Base-by-base conservation (phyloP, 176 grass and related monocot genomes). In the Chloris gayana region DNA sequence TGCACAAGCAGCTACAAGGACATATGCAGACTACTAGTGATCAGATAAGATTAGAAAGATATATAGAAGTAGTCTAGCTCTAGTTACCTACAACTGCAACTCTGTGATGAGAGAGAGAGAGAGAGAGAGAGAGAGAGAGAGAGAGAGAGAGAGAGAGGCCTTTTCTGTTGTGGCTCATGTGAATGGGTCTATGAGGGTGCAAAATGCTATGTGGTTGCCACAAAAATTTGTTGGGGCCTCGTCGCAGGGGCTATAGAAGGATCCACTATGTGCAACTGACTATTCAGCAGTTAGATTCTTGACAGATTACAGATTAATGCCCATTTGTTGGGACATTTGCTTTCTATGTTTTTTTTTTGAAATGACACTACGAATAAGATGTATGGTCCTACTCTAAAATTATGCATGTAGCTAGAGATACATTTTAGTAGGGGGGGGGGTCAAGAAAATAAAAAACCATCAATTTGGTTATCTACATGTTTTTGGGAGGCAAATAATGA, bases 141-240 rank as follows among this genome's bases (percentile, higher is more conserved):
- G 78, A 39, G 65, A 47, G 58, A 62, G 74, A 45, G 38, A 58
- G 72, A 60, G 54, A 37, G 59, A 64, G 60, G 39, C 50, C 7
- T 42, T 70, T 56, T 78, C 29, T 72, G 56, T 64, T 78, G 56
- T 78, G 67, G 75, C 75, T 78, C 54, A 31, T 64, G 66, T 71
- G 65, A 77, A 18, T n/a, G 72, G 62, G 1, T 54, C 15, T 39
- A 67, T 32, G 46, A 30, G 26, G 51, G 73, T 75, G 62, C 64
- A 77, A 84, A 78, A 78, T 64, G 74, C 56, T 77, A 74, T 51
- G 24, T 51, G 44, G 50, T 54, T 66, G 63, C 12, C 12, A 49
- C 46, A 49, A 49, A 14, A 49, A 49, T 49, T 49, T 49, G 46
- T 5, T 17, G 14, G 14, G 46, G 46, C 46, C 46, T 49, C 14